Evolutionary conservation across 805 yeast genomes (phyloP), one percentile per base, ranked within the genome.

Genomic region (Candida coquimbonensis): DNA sequence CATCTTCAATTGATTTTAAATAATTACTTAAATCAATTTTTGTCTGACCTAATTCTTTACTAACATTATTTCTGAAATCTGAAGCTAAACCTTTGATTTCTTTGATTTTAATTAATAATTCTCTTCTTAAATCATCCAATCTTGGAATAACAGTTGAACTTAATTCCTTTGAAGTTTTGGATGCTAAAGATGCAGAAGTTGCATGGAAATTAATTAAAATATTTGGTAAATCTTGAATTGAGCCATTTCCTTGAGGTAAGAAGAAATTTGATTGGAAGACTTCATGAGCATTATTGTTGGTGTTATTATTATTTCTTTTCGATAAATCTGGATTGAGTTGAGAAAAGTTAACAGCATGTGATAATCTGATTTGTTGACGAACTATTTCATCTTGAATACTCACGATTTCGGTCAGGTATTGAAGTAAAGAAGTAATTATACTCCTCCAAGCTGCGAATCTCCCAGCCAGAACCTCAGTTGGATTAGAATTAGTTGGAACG

Each of bases 391-490:
- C 96, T 61, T 89, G 93, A 46, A 87, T 90, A 13, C 85, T 75
- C 9, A 87, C 88, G 36, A 80, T 81, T 57, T 89, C 96, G 50
- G 76, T 77, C 51, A 91, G 70, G 59, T 91, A 91, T 40, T 74
- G 77, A 19, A 87, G 73, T 46, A 91, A 66, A 33, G 91, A 83
- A 50, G 81, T 79, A 47, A 89, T 80, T 45, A 90, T 78, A 36
- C 77, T 74, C 48, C 96, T 72, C 96, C 97, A 91, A 3, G 95
- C 83, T 42, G 81, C 74, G 62, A 91, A 90, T 51, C 98, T 72
- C 27, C 78, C 74, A 2, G 96, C 93, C 49, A 91, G 69, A 7
- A 86, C 77, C 47, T 90, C 97, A 1, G 97, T 89, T 11, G 98
- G 98, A 53, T 79, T 79, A 4, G 84, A 78, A 38, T 67, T 64